Base-by-base conservation (phyloP, 129 eudicot genomes). In the Daucus carota region DNA sequence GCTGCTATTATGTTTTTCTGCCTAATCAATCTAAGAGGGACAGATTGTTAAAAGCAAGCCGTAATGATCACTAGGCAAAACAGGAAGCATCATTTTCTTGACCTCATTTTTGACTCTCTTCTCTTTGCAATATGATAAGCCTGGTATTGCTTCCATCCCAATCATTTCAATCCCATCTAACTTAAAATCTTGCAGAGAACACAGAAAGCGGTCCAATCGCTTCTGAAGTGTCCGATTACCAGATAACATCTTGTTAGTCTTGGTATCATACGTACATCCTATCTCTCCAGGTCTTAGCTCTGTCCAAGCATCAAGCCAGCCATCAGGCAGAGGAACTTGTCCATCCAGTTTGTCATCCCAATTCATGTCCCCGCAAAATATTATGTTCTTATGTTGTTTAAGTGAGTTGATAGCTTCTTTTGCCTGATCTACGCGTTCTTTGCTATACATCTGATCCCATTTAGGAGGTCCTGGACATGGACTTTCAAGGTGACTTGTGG, bases 341-440 rank as follows among this genome's bases (percentile, higher is more conserved):
- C 99, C 97, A 24, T 94, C 99, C 79, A 87, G 74, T 70, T 89
- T 89, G 80, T 94, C 99, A 66, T 91, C 96, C 96, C 98, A 94
- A 83, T 94, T 94, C 96, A 91, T 87, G 63, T 94, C 97, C 24
- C 97, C 97, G 29, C 97, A 87, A 52, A 94, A 91, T 15, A 94
- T 80, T 2, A 81, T 97, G 24, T 94, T 94, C 0, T 76, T 87
- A 70, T 87, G 48, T 33, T 78, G 63, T 36, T 84, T 74, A 29
- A 94, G 98, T 72, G 80, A 80, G 73, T 72, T 83, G 17, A 94
- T 76, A 24, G 98, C 90, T 77, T 94, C 97, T 3, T 85, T 86
- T 43, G 97, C 98, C 78, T 94, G 97, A 18, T 74, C 74, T 8
- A 91, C 97, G 3, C 98, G 92, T 76, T 94, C 98, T 81, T 87